Conservation (phyloP, 2,329 filamentous ascomycete genomes). For the Volutella citrinella region DNA sequence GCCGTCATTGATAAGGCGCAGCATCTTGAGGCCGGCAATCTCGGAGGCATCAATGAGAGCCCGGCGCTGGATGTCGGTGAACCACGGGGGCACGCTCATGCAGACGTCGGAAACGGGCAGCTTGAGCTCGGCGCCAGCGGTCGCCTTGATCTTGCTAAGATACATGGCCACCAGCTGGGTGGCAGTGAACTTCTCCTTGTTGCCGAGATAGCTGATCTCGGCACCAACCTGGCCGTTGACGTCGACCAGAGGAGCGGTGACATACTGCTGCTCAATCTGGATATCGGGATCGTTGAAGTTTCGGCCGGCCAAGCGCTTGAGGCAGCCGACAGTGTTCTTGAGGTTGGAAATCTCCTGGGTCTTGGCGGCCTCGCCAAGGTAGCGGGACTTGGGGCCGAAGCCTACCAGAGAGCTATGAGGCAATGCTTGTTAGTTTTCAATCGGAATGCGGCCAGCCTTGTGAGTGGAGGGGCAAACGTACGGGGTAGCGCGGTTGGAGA, state of each 20-base stretch:
- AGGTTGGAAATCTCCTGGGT: constrained; percentile 99
- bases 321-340: constrained; percentile 93
- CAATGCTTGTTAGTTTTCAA: too few relatives aligned
- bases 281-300: constrained; percentile 86
- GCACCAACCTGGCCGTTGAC: constrained; percentile 92
- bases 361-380: constrained; percentile 93
- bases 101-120: constrained; percentile 90
- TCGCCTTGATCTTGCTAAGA: constrained; percentile 90
- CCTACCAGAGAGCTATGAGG: constrained; percentile 77
- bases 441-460: too few relatives aligned
- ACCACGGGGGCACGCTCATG: constrained; percentile 94
- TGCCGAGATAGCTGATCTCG: constrained; percentile 87
- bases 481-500: constrained; percentile 97
- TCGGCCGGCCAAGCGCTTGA: constrained; percentile 91
- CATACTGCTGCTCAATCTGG: constrained; percentile 86
- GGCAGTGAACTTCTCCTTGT: constrained; percentile 94
- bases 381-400: constrained; percentile 91
- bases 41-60: constrained; percentile 87
- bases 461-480: constrained; percentile 54
- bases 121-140: constrained; percentile 81
- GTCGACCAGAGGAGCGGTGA: constrained; percentile 83
- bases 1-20: constrained; percentile 96
- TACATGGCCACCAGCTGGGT: constrained; percentile 95
- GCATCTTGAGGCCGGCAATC: constrained; percentile 87
- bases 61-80: constrained; percentile 90